These are phyloP conservation scores for Cunninghamia lanceolata DNA, from an alignment of 75 land plant species.

Conservation along the genomic window DNA sequence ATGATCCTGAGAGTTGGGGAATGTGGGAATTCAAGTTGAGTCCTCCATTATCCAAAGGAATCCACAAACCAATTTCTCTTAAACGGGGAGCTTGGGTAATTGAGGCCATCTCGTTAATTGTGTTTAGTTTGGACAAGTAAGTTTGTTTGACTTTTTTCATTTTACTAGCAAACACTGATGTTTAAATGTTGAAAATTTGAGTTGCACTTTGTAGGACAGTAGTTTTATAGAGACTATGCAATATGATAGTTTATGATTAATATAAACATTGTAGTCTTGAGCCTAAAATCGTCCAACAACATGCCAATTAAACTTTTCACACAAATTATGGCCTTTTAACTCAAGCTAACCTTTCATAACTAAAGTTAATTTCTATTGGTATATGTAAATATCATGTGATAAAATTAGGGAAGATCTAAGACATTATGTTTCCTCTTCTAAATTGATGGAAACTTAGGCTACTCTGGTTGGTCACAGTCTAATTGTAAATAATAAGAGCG, in stretches of 20 bases:
- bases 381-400: background rate
- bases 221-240: background rate
- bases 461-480: background rate
- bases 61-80: too few relatives aligned
- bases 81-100: too few relatives aligned
- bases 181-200: background rate
- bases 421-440: too few relatives aligned
- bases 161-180: background rate
- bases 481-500: background rate
- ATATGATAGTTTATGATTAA: background rate
- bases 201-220: background rate
- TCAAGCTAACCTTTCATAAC: background rate
- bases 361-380: background rate
- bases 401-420: background rate
- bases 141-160: background rate
- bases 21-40: too few relatives aligned
- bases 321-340: background rate
- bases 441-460: background rate
- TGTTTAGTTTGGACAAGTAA: background rate
- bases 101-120: too few relatives aligned
- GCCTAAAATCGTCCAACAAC: background rate
- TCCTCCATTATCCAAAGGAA: too few relatives aligned
- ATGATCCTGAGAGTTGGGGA: too few relatives aligned
- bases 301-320: background rate
- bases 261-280: background rate